phyloP scores from a whole-genome alignment of 2,329 filamentous ascomycete species.

The Ophiostoma australiae region DNA sequence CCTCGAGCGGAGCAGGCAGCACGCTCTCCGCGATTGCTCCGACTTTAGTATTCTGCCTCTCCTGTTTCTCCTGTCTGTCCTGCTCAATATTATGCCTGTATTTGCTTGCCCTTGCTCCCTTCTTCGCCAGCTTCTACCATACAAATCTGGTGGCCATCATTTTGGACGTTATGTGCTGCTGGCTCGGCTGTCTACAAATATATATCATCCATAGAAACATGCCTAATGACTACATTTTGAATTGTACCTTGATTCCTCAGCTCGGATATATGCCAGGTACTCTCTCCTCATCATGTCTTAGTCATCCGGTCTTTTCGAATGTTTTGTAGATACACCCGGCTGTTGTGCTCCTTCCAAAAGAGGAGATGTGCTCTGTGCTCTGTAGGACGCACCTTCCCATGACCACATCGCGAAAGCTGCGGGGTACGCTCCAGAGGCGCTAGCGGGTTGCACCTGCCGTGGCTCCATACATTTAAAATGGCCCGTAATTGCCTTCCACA shows the following conservation, averaged over 20 bases:
- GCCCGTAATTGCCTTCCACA: constrained; percentile 5
- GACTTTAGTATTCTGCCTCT: not conserved
- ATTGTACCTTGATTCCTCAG: not conserved
- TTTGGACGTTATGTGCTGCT: not conserved
- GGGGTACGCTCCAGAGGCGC: constrained; percentile 14
- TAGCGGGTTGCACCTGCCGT: constrained; percentile 22
- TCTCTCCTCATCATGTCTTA: not conserved
- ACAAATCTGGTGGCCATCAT: not conserved
- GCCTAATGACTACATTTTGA: not conserved
- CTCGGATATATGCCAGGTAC: not conserved
- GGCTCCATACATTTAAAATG: constrained; percentile 16
- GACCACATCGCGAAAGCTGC: constrained; percentile 10
- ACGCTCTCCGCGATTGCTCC: not conserved
- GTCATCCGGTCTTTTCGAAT: not conserved
- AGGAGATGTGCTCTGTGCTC: not conserved
- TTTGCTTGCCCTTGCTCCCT: not conserved
- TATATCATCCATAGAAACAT: not conserved
- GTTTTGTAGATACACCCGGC: not conserved
- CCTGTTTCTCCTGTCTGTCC: not conserved
- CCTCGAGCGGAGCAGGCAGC: not conserved
- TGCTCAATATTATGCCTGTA: too few relatives aligned
- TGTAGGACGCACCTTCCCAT: not conserved
- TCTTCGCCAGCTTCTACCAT: not conserved
- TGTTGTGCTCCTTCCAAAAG: constrained; percentile 17
- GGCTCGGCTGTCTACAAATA: constrained; percentile 9